Evolutionary conservation across 2,329 filamentous ascomycete species (phyloP).

Genomic region (Xylaria hypoxylon): DNA sequence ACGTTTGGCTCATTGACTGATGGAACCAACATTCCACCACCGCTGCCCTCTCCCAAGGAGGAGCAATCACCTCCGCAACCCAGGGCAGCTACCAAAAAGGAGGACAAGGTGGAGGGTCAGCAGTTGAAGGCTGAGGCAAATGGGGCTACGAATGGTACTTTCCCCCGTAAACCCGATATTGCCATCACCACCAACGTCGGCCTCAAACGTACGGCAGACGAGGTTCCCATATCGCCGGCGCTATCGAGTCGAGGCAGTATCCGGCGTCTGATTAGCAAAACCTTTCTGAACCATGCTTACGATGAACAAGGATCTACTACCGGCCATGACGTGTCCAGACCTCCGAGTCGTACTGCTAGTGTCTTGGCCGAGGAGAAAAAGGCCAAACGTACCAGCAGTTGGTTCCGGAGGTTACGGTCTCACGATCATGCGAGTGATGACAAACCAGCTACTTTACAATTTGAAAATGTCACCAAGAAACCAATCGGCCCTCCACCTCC

Average conservation of each 20-base stretch:
- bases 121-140: slow-evolving; percentile 46
- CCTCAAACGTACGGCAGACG: slow-evolving; percentile 63
- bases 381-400: slow-evolving; percentile 67
- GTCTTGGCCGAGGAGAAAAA: slow-evolving; percentile 65
- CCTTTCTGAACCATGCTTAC: slow-evolving; percentile 65
- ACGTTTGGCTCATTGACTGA: slow-evolving; percentile 70
- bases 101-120: slow-evolving; percentile 43
- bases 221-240: slow-evolving; percentile 64
- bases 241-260: slow-evolving; percentile 66
- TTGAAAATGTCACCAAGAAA: slow-evolving; percentile 55
- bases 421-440: slow-evolving; percentile 48
- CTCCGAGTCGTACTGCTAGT: slow-evolving; percentile 62
- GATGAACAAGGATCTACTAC: slow-evolving; percentile 56
- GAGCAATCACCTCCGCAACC: slow-evolving; percentile 62
- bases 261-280: slow-evolving; percentile 68
- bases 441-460: slow-evolving; percentile 58
- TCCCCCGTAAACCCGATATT: slow-evolving; percentile 49
- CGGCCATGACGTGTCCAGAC: slow-evolving; percentile 55
- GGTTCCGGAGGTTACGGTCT: slow-evolving; percentile 67
- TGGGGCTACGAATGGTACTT: slow-evolving; percentile 52
- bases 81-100: slow-evolving; percentile 48
- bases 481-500: slow-evolving; percentile 65
- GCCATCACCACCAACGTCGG: slow-evolving; percentile 51
- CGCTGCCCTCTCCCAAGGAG: slow-evolving; percentile 64
- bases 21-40: slow-evolving; percentile 70